Conservation (phyloP, 129 eudicot genomes). For the Tagetes erecta region DNA sequence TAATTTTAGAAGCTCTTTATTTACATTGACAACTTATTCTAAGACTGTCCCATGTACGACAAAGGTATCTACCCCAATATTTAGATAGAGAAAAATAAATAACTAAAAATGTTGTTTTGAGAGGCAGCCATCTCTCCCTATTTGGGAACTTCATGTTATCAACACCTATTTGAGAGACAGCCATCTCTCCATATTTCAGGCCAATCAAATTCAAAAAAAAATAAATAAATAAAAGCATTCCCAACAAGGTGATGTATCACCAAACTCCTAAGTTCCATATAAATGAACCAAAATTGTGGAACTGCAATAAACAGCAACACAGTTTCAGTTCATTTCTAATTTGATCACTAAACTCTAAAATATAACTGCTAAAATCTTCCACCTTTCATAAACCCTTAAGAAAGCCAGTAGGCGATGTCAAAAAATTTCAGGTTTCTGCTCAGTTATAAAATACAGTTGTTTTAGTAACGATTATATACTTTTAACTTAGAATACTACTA, state of each 20-base stretch:
- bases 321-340: slow-evolving; percentile 9
- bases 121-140: background rate
- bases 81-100: background rate
- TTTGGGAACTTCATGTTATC: background rate
- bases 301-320: background rate
- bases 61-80: background rate
- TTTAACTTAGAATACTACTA: background rate
- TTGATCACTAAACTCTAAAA: background rate
- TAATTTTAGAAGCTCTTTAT: too few relatives aligned
- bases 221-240: background rate
- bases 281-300: background rate
- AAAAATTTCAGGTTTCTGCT: background rate
- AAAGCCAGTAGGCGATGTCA: background rate
- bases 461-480: background rate
- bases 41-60: too few relatives aligned
- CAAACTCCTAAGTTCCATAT: background rate
- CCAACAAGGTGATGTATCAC: background rate
- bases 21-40: too few relatives aligned
- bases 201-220: background rate
- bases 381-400: background rate
- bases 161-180: background rate
- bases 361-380: background rate
- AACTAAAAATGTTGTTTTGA: background rate
- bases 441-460: background rate
- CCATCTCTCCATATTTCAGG: background rate